These are phyloP conservation scores for Elaeagnus macrophylla DNA, from an alignment of 306 rosid species.

Conservation along the genomic window DNA sequence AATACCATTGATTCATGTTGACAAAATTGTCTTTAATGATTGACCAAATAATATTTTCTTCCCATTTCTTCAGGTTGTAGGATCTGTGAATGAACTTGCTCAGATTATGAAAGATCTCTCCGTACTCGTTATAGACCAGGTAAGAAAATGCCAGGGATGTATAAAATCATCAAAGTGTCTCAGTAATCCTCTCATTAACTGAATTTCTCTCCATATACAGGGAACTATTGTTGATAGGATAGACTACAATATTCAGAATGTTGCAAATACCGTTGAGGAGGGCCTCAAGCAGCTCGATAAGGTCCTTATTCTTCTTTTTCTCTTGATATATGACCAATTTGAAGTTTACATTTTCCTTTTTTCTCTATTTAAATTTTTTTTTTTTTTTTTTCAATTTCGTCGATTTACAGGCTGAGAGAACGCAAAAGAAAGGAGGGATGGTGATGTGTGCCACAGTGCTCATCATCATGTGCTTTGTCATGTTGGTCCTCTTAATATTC, in stretches of 20 bases:
- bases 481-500: conserved; percentile 76
- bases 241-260: conserved; percentile 94
- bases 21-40: conserved; percentile 12
- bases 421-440: conserved; percentile 92
- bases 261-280: conserved; percentile 84
- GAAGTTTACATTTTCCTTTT: conserved; percentile 2
- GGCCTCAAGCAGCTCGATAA: conserved; percentile 93
- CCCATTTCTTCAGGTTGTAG: conserved; percentile 60
- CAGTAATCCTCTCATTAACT: conserved; percentile 1
- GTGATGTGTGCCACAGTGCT: conserved; percentile 91
- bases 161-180: neutral
- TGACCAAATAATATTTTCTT: neutral
- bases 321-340: conserved; percentile 2
- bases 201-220: conserved; percentile 28
- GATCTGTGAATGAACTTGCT: conserved; percentile 97
- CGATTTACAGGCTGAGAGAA: conserved; percentile 84
- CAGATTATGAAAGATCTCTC: conserved; percentile 98
- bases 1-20: neutral
- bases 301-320: conserved; percentile 32
- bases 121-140: conserved; percentile 98
- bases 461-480: conserved; percentile 83
- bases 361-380: neutral
- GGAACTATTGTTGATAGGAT: conserved; percentile 97
- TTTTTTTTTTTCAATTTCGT: conserved; percentile 2
- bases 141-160: conserved; percentile 29